Evolutionary conservation across 495 filamentous ascomycete species (phyloP), one percentile per base, ranked within the genome.

Genomic region (Halenospora varia): DNA sequence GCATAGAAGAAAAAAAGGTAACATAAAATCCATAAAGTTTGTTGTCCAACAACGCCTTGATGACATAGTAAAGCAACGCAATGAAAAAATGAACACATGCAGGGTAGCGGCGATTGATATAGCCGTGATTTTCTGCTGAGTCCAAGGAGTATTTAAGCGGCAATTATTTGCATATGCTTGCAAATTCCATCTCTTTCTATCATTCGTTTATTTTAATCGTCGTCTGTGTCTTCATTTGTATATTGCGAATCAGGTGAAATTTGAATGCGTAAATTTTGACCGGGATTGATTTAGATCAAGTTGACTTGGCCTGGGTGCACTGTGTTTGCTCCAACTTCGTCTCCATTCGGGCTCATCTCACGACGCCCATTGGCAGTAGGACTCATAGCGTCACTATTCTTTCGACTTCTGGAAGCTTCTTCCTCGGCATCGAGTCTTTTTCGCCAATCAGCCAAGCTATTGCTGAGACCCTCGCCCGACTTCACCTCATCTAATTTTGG

Each of bases 371-470:
- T 13, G 42, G 46, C 10, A 51, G 51, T 17, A 44, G 24, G 42
- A 20, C 42, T 41, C 3, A 41, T 40, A 19, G 2, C 15, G 6
- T 50, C 29, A 18, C 58, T 66, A 1, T 48, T 55, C 53, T 63
- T 65, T 10, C 60, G 44, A 55, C 53, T 61, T 35, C 55, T 56
- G 2, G 61, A 56, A 2, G 39, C 52, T 15, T 58, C 57, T 26
- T 87, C 83, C 54, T 87, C 83, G 26, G 79, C 79, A 61, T 92
- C 88, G 54, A 92, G 72, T 60, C 85, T 71, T 64, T 87, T 86
- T 54, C 88, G 74, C 88, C 88, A 92, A 65, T 87, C 85, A 3
- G 86, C 84, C 42, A 92, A 65, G 65, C 82, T 88, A 63, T 83
- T 83, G 58, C 82, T 89, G 67, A 92, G 72, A 13, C 74, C 75